Conservation (phyloP, 2,329 filamentous ascomycete genomes). For the Epichloe bromicola region DNA sequence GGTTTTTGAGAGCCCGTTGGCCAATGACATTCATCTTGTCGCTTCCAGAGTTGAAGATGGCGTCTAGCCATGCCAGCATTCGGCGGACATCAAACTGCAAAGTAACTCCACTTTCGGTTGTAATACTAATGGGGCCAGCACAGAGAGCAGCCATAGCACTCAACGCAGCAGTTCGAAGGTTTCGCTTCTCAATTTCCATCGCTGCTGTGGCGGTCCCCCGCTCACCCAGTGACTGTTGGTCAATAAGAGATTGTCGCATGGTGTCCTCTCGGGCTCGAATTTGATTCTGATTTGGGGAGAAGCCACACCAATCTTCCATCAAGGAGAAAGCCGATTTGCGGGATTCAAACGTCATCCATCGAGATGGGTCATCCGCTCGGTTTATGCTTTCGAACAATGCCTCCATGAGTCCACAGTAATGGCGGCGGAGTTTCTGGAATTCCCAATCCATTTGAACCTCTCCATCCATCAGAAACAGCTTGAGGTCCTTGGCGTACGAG, state of each 20-base stretch:
- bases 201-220: slow-evolving; percentile 74
- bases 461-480: slow-evolving; percentile 86
- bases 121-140: slow-evolving; percentile 71
- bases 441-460: slow-evolving; percentile 93
- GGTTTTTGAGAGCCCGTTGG: slow-evolving; percentile 72
- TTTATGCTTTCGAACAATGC: slow-evolving; percentile 88
- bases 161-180: slow-evolving; percentile 76
- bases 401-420: slow-evolving; percentile 91
- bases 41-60: slow-evolving; percentile 83
- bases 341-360: slow-evolving; percentile 97
- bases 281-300: slow-evolving; percentile 78
- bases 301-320: slow-evolving; percentile 99
- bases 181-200: slow-evolving; percentile 94
- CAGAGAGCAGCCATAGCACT: slow-evolving; percentile 94
- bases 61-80: slow-evolving; percentile 90
- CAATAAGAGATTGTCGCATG: slow-evolving; percentile 74
- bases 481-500: slow-evolving; percentile 80
- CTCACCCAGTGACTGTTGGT: slow-evolving; percentile 64
- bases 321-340: slow-evolving; percentile 88
- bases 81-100: slow-evolving; percentile 85
- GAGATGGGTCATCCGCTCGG: slow-evolving; percentile 66
- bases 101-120: slow-evolving; percentile 73
- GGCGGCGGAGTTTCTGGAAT: slow-evolving; percentile 79
- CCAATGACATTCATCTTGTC: slow-evolving; percentile 89
- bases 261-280: slow-evolving; percentile 72